Evolutionary conservation across 345 rosid species (phyloP).

Genomic region (Citropsis articulata): DNA sequence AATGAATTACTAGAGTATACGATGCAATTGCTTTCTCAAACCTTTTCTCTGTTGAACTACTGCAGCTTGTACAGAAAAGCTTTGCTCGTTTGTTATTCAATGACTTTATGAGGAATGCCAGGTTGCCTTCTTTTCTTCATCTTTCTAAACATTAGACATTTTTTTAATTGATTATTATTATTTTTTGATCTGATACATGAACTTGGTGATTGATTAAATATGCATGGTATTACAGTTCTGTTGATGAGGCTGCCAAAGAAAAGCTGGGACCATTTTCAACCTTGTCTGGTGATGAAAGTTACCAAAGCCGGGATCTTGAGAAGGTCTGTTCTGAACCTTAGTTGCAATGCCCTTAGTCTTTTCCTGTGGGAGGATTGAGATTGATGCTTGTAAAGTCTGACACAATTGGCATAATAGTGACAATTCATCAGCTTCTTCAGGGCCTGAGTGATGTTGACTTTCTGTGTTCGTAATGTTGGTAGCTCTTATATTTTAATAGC

Average conservation of each 20-base stretch:
- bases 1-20: neutral
- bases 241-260: constrained; percentile 75
- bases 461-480: neutral
- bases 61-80: constrained; percentile 99
- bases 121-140: constrained; percentile 41
- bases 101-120: constrained; percentile 80
- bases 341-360: neutral
- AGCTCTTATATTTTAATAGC: neutral
- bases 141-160: neutral
- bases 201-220: constrained; percentile 6
- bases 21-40: neutral
- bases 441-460: neutral
- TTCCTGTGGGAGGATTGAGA: neutral
- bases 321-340: constrained; percentile 47
- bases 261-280: constrained; percentile 77
- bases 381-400: neutral
- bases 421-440: neutral
- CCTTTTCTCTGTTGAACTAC: constrained; percentile 17
- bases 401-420: neutral
- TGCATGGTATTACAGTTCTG: constrained; percentile 45
- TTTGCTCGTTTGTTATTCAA: constrained; percentile 86
- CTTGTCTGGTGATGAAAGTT: constrained; percentile 80
- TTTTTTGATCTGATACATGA: neutral
- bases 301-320: constrained; percentile 96
- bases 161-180: neutral